Evolutionary conservation across 495 filamentous ascomycete species (phyloP), one percentile per base, ranked within the genome.

Genomic region (Annulohypoxylon maeteangense): DNA sequence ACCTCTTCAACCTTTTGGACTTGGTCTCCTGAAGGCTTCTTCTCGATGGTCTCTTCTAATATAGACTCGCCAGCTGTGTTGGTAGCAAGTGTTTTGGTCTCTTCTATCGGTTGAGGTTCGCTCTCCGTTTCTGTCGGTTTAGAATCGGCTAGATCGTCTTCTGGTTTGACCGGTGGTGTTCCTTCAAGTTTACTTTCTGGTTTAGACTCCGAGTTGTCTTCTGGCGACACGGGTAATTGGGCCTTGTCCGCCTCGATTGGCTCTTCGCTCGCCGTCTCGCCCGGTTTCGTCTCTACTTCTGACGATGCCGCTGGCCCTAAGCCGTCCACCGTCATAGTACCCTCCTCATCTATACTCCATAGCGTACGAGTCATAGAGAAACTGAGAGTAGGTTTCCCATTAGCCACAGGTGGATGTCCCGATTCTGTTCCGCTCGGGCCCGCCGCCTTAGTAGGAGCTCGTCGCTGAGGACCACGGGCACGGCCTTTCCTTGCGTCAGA

Each of bases 401-500:
- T 74, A 53, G 68, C 62, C 63, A 73, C 79, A 36, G 67, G 64
- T 3, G 67, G 74, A 20, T 57, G 67, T 51, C 54, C 70, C 38
- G 74, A 72, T 67, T 69, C 70, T 64, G 47, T 61, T 22, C 79
- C 70, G 50, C 73, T 76, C 29, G 82, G 71, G 32, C 76, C 76
- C 6, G 78, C 72, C 25, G 72, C 77, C 81, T 90, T 91, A 44
- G 83, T 81, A 0, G 86, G 86, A 8, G 86, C 86, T 76, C 95
- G 85, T 65, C 95, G 87, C 70, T 91, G 89, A 7, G 95, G 95
- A 22, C 95, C 96, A 70, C 92, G 90, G 16, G 95, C 95, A 62
- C 95, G 84, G 12, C 93, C 89, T 81, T 98, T 98, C 59, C 96
- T 86, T 29, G 93, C 93, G 81, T 98, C 95, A 34, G 81, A 84